A percentile compares a stretch with the other conserved stretches of the same genome.
Conservation (phyloP, 2,329 filamentous ascomycete genomes). For the Colletotrichum lini region DNA sequence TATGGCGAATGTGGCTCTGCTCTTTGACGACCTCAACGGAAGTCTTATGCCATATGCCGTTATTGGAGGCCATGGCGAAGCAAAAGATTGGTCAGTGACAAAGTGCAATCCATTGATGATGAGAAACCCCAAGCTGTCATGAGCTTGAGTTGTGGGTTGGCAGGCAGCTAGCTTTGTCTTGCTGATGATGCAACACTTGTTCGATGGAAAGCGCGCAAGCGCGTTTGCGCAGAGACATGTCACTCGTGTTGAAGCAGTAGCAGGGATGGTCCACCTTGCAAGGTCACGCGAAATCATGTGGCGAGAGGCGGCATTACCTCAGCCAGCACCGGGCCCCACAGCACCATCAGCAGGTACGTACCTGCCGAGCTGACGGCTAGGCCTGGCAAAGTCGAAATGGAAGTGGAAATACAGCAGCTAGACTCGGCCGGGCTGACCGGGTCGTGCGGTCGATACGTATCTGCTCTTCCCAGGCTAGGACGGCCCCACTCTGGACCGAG, state of each 20-base stretch:
- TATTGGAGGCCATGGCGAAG: constrained; percentile 56
- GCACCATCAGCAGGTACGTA: not conserved
- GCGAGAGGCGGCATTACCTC: constrained; percentile 28
- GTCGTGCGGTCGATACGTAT: constrained; percentile 31
- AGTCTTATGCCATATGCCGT: constrained; percentile 63
- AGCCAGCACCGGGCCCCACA: constrained; percentile 4
- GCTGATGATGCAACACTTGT: constrained; percentile 26
- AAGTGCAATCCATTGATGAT: constrained; percentile 21
- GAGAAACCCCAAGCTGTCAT: not conserved
- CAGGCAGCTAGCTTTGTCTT: constrained; percentile 22
- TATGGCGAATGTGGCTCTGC: constrained; percentile 55
- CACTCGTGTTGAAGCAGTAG: constrained; percentile 28
- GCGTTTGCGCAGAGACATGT: constrained; percentile 16
- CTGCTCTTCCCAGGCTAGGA: constrained; percentile 27
- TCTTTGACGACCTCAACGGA: constrained; percentile 64
- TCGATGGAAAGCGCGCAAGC: constrained; percentile 31
- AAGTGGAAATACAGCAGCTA: constrained; percentile 18
- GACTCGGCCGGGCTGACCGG: constrained; percentile 39
- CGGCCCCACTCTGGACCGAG: constrained; percentile 33
- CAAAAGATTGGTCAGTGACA: not conserved
- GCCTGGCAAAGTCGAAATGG: constrained; percentile 9
- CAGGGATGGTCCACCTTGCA: constrained; percentile 35
- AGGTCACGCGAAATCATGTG: constrained; percentile 41
- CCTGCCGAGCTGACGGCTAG: constrained; percentile 3
- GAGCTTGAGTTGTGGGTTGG: not conserved